A percentile compares a stretch with the other conserved stretches of the same genome.
phyloP scores from a whole-genome alignment of 2,329 filamentous ascomycete genomes.

The Akanthomyces uredinophilus region DNA sequence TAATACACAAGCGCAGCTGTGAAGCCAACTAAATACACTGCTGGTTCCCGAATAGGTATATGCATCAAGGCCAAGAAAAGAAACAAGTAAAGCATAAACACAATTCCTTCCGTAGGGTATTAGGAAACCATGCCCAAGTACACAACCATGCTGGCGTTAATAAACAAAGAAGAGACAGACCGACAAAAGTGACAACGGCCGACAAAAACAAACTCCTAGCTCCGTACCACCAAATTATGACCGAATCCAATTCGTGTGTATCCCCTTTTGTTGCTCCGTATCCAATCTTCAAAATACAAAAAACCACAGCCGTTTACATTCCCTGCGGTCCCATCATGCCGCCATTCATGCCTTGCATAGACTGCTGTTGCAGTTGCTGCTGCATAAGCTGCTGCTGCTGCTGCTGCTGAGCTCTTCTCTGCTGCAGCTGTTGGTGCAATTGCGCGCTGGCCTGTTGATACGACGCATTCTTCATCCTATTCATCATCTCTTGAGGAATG shows the following conservation, averaged over 20 bases:
- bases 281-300: conserved; percentile 9
- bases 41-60: not conserved
- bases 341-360: conserved; percentile 51
- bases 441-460: conserved; percentile 28
- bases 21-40: not conserved
- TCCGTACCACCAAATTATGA: conserved; percentile 1
- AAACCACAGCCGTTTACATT: conserved; percentile 30
- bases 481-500: conserved; percentile 42
- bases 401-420: conserved; percentile 23
- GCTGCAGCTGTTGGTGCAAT: conserved; percentile 24
- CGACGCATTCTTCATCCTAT: conserved; percentile 41
- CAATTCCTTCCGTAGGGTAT: conserved; percentile 14
- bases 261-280: conserved; percentile 12
- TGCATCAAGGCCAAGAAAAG: not conserved
- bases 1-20: not conserved
- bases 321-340: conserved; percentile 49
- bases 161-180: not conserved
- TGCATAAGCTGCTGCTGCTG: conserved; percentile 29
- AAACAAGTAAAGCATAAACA: conserved; percentile 2
- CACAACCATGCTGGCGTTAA: conserved; percentile 11
- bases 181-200: not conserved
- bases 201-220: conserved; percentile 8
- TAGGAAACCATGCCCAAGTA: conserved; percentile 13
- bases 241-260: conserved; percentile 1
- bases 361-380: conserved; percentile 35